Conservation (phyloP, 176 grass and related monocot genomes). For the Musa troglodytarum region DNA sequence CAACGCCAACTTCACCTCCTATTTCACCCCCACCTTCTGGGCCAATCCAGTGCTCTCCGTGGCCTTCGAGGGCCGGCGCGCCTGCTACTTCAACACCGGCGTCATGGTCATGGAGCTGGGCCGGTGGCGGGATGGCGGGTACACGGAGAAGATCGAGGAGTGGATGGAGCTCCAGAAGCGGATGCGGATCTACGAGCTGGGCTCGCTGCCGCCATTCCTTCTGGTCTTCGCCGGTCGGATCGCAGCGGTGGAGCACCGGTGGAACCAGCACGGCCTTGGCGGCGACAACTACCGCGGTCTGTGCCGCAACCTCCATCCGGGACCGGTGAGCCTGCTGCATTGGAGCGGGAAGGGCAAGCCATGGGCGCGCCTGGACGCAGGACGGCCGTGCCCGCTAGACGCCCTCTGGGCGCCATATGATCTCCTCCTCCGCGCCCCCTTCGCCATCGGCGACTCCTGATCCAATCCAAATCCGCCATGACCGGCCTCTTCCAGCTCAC, state of each 20-base stretch:
- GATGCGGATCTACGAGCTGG: conserved; percentile 25
- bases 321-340: conserved; percentile 15
- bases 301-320: conserved; percentile 20
- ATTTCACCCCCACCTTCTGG: conserved; percentile 14
- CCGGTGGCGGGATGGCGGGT: conserved; percentile 11
- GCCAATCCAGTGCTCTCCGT: conserved; percentile 6
- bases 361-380: conserved; percentile 20
- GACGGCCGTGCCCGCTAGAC: conserved; percentile 18
- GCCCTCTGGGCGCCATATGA: conserved; percentile 18
- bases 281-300: conserved; percentile 54
- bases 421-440: conserved; percentile 11
- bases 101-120: conserved; percentile 22
- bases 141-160: conserved; percentile 20
- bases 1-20: conserved; percentile 22
- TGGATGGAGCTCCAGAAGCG: conserved; percentile 26
- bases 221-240: conserved; percentile 15
- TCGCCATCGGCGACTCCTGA: conserved; percentile 21
- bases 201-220: conserved; percentile 15
- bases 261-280: conserved; percentile 98
- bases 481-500: not conserved
- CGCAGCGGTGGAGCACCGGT: conserved; percentile 66
- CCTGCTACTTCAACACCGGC: conserved; percentile 21
- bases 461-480: not conserved
- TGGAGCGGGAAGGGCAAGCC: conserved; percentile 23
- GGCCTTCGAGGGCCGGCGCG: conserved; percentile 13